phyloP scores from a whole-genome alignment of 83 land plant species.

The Larix sibirica region DNA sequence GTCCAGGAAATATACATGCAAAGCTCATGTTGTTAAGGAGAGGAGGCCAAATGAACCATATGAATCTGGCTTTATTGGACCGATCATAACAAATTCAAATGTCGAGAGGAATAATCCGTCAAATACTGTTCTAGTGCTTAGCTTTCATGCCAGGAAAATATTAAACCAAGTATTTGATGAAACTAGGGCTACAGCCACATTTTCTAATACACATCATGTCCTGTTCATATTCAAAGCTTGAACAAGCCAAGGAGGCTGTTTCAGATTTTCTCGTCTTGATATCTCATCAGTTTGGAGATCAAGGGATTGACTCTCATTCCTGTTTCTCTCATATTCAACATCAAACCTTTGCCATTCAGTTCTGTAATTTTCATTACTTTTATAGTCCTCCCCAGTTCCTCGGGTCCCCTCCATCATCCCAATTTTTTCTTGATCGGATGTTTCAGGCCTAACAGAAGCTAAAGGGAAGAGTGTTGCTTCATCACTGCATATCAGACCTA shows the following conservation, averaged over 20 bases:
- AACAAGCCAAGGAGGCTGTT: slow-evolving; percentile 14
- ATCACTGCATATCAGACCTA: background rate
- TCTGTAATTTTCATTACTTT: background rate
- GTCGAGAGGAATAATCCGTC: background rate
- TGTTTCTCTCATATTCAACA: background rate
- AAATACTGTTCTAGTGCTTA: background rate
- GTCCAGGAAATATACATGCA: background rate
- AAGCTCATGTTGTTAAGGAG: background rate
- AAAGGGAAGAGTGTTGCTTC: background rate
- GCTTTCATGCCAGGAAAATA: background rate
- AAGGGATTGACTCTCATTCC: slow-evolving; percentile 3
- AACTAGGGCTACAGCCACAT: background rate
- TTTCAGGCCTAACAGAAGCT: background rate
- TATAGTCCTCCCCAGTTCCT: background rate
- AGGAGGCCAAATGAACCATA: background rate
- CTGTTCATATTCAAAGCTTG: slow-evolving; percentile 11
- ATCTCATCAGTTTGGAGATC: slow-evolving; percentile 8
- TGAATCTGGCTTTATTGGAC: slow-evolving; percentile 11
- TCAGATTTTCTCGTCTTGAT: background rate
- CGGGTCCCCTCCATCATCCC: background rate
- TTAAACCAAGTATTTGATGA: background rate
- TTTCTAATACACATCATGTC: background rate
- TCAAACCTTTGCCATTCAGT: slow-evolving; percentile 13
- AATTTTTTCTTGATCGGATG: background rate
- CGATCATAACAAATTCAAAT: slow-evolving; percentile 6